Evolutionary conservation across 1,284 basidiomycete genomes (phyloP), one percentile per base, ranked within the genome.

Genomic region (Caloboletus inedulis): DNA sequence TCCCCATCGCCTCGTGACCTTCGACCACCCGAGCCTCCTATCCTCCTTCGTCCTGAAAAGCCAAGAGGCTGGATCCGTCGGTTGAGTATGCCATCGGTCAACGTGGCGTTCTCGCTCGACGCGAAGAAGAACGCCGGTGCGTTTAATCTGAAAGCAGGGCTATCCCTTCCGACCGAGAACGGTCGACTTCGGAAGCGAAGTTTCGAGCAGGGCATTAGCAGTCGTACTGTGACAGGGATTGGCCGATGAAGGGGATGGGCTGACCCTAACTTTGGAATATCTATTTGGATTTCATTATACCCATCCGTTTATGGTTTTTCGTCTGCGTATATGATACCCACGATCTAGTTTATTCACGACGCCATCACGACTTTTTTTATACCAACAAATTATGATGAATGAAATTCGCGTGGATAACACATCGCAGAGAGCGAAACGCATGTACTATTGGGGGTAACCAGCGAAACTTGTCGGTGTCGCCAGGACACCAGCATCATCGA

Each of bases 51-150:
- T 12, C 73, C 70, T 23, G 79, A 83, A 59, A 86, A 84, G 58
- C 76, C 81, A 9, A 85, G 79, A 59, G 79, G 84, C 0, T 90
- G 88, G 87, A 87, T 89, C 57, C 72, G 85, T 35, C 73, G 87
- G 50, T 65, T 90, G 53, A 90, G 87, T 60, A 87, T 89, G 85
- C 87, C 87, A 2, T 79, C 79, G 2, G 77, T 82, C 25, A 73
- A 80, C 44, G 71, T 74, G 19, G 77, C 81, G 19, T 82, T 86
- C 60, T 76, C 74, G 7, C 64, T 75, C 27, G 76, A 78, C 52
- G 71, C 68, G 6, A 78, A 74, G 62, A 76, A 75, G 62, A 80
- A 74, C 25, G 65, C 66, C 33, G 79, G 77, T 52, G 68, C 69
- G 36, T 68, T 70, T 27, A 69, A 68, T 39, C 59, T 78, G 56